These are phyloP conservation scores for Colletotrichum euphorbiae DNA, from an alignment of 2,329 filamentous ascomycete species.

Conservation along the genomic window DNA sequence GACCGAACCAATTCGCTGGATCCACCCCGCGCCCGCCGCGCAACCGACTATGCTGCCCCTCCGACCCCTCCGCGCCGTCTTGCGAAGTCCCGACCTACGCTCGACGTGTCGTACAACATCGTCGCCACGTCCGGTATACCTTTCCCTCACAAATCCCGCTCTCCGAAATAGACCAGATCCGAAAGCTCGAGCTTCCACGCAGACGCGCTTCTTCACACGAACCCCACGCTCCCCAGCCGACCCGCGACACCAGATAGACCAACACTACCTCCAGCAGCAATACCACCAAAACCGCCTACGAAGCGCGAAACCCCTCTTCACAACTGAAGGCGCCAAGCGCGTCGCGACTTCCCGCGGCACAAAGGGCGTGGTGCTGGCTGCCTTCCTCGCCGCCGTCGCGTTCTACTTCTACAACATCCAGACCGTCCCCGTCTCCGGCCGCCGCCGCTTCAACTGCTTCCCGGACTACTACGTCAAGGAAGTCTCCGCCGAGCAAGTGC, in stretches of 20 bases:
- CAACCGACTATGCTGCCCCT: conserved; percentile 38
- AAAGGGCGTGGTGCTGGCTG: conserved; percentile 54
- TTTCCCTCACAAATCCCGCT: no score
- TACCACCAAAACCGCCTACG: conserved; percentile 42
- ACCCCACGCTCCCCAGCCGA: conserved; percentile 31
- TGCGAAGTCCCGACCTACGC: conserved; percentile 29
- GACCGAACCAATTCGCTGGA: background rate
- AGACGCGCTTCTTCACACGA: conserved; percentile 43
- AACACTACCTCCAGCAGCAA: conserved; percentile 23
- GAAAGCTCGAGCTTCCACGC: background rate
- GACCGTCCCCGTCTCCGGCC: conserved; percentile 77
- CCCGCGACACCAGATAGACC: conserved; percentile 24
- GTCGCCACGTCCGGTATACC: background rate
- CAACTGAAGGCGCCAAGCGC: conserved; percentile 47
- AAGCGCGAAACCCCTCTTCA: conserved; percentile 49
- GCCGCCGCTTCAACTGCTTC: conserved; percentile 79
- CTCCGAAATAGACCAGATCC: background rate
- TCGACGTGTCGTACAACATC: conserved; percentile 7
- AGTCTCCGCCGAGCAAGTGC: conserved; percentile 65
- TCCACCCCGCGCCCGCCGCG: conserved; percentile 6
- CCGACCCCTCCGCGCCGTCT: conserved; percentile 41
- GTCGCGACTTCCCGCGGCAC: conserved; percentile 49
- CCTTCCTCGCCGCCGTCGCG: conserved; percentile 56
- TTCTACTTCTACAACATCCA: conserved; percentile 79
- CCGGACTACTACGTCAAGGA: conserved; percentile 65